Percentiles rank a stretch among this genome's conserved stretches.
Evolutionary conservation across 257 asterid species (phyloP).

Genomic region (Capsicum chinense): DNA sequence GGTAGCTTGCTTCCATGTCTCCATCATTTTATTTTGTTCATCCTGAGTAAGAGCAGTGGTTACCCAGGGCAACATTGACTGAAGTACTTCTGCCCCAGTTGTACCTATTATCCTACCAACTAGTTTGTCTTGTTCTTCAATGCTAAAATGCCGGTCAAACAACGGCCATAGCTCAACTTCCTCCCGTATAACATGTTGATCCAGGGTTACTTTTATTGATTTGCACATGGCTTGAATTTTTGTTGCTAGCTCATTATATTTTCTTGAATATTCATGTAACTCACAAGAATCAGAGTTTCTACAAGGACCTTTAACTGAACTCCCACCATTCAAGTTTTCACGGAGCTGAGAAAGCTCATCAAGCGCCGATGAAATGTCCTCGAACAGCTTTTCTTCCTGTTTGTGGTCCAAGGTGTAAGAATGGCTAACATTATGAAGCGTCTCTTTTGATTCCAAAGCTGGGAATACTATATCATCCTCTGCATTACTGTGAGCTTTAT

Average conservation of each 20-base stretch:
- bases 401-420: slow-evolving; percentile 94
- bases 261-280: slow-evolving; percentile 48
- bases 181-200: slow-evolving; percentile 92
- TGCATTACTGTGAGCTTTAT: slow-evolving; percentile 98
- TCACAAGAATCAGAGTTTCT: slow-evolving; percentile 43
- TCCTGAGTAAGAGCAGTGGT: slow-evolving; percentile 97
- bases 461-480: slow-evolving; percentile 99
- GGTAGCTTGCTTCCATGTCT: slow-evolving; percentile 93
- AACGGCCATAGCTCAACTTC: slow-evolving; percentile 98
- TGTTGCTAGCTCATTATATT: slow-evolving; percentile 82
- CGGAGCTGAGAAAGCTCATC: slow-evolving; percentile 71
- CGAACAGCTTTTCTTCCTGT: slow-evolving; percentile 92
- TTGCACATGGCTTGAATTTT: slow-evolving; percentile 96
- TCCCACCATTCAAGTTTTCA: slow-evolving; percentile 56
- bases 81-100: slow-evolving; percentile 98
- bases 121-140: slow-evolving; percentile 90
- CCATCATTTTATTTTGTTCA: slow-evolving; percentile 95
- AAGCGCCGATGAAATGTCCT: slow-evolving; percentile 86
- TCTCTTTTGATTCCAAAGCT: slow-evolving; percentile 91
- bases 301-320: slow-evolving; percentile 43
- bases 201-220: slow-evolving; percentile 93
- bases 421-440: slow-evolving; percentile 94
- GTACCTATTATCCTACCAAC: slow-evolving; percentile 97
- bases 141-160: slow-evolving; percentile 88
- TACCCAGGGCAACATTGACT: slow-evolving; percentile 98